These are phyloP conservation scores for Alloascoidea hylecoeti DNA, from an alignment of 805 yeast species.

Conservation along the genomic window DNA sequence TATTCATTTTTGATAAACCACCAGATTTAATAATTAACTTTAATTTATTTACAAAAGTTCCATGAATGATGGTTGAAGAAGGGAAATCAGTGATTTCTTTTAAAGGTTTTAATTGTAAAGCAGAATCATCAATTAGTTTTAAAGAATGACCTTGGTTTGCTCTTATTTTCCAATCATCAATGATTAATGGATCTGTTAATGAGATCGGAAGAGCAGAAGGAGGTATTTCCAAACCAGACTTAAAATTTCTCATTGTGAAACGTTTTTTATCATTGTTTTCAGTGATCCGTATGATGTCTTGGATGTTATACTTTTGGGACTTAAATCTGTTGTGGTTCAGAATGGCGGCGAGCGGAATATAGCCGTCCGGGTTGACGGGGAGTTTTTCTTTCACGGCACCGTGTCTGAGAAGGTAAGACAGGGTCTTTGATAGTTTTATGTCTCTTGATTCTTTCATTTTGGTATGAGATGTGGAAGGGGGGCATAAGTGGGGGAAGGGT, in stretches of 20 bases:
- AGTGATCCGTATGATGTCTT: conserved; percentile 51
- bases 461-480: not conserved
- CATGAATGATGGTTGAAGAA: conserved; percentile 51
- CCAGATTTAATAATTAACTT: conserved; percentile 30
- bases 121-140: conserved; percentile 21
- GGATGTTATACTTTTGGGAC: conserved; percentile 34
- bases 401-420: conserved; percentile 75
- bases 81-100: conserved; percentile 27
- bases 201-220: too few species aligned
- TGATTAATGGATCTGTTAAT: not conserved
- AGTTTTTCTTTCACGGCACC: conserved; percentile 62
- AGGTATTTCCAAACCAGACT: too few species aligned
- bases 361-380: conserved; percentile 54
- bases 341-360: conserved; percentile 36
- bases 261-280: conserved; percentile 56
- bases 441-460: not conserved
- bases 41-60: conserved; percentile 45
- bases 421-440: conserved; percentile 51
- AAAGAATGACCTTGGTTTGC: conserved; percentile 93
- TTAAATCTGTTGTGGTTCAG: conserved; percentile 45
- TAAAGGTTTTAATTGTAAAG: conserved; percentile 26
- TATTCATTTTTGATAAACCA: conserved; percentile 51
- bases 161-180: conserved; percentile 31
- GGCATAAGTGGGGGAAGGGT: not conserved
- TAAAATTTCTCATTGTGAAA: too few species aligned